Evolutionary conservation across 768 basidiomycete species (phyloP).

Genomic region (Pleurotus djamor): DNA sequence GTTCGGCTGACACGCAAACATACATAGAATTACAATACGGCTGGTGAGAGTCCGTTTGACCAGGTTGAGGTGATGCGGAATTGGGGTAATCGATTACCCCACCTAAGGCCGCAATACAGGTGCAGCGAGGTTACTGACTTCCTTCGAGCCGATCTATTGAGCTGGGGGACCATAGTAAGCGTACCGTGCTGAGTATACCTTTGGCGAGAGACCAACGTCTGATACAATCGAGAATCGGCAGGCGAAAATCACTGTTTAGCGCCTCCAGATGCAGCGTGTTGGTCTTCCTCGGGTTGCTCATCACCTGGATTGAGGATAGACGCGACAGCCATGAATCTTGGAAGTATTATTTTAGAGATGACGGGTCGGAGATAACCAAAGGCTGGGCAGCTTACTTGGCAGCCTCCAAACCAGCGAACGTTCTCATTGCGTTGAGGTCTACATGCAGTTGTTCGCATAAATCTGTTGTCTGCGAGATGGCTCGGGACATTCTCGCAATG

Average conservation of each 20-base stretch:
- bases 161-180: not conserved
- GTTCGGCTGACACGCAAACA: not conserved
- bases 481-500: constrained; percentile 63
- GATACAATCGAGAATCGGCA: not conserved
- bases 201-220: too few relatives aligned
- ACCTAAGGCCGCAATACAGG: not conserved
- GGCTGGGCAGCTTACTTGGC: constrained; percentile 60
- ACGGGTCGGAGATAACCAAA: not conserved
- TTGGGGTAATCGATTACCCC: not conserved
- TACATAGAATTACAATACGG: not conserved
- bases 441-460: constrained; percentile 75
- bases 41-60: not conserved
- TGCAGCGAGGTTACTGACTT: not conserved
- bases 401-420: constrained; percentile 75
- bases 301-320: constrained; percentile 35
- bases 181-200: not conserved
- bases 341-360: not conserved
- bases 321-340: constrained; percentile 51
- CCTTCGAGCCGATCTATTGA: not conserved
- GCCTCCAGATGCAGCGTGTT: not conserved
- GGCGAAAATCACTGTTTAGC: constrained; percentile 1
- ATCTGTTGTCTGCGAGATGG: constrained; percentile 70
- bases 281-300: constrained; percentile 1
- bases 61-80: not conserved
- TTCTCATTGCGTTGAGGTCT: constrained; percentile 77